phyloP scores from a whole-genome alignment of 2,329 filamentous ascomycete species.

The Ophiostoma himal-ulmi region DNA sequence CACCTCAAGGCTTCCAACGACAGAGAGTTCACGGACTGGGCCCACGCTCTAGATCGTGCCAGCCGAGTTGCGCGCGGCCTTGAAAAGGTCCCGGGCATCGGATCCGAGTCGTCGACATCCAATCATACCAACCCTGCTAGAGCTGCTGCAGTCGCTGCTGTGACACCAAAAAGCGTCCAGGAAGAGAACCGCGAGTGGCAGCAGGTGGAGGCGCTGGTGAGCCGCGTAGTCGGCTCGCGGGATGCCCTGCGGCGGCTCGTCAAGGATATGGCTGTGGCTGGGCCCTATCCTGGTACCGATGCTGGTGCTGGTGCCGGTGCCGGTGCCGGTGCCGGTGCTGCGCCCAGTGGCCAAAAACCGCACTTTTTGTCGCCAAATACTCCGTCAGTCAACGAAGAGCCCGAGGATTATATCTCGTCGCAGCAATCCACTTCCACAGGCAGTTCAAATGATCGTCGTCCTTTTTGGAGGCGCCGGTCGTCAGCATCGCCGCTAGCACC shows the following conservation, averaged over 20 bases:
- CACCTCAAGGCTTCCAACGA: conserved; percentile 78
- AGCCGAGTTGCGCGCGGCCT: conserved; percentile 58
- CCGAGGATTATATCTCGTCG: conserved; percentile 54
- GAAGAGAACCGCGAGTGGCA: conserved; percentile 79
- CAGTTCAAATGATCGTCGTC: conserved; percentile 51
- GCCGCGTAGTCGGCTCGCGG: conserved; percentile 76
- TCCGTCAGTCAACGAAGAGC: conserved; percentile 42
- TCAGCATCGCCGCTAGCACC: conserved; percentile 47
- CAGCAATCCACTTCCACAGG: conserved; percentile 24
- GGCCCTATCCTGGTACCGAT: not conserved
- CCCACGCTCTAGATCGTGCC: conserved; percentile 74
- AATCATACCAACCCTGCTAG: conserved; percentile 12
- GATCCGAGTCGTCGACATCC: not conserved
- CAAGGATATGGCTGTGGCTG: conserved; percentile 63
- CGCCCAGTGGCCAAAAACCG: conserved; percentile 15
- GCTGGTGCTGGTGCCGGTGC: not conserved
- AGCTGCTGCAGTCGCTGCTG: conserved; percentile 28
- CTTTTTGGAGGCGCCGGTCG: conserved; percentile 91
- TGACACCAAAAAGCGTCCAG: conserved; percentile 34
- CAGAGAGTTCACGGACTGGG: conserved; percentile 86
- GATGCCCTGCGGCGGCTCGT: conserved; percentile 84
- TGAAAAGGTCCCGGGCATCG: conserved; percentile 32
- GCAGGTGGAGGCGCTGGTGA: conserved; percentile 77
- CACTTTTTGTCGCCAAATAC: conserved; percentile 40
- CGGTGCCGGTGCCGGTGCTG: not conserved